These are phyloP conservation scores for Nothophytophthora sp. DNA, from an alignment of 352 stramenopile genomes.

Conservation along the genomic window DNA sequence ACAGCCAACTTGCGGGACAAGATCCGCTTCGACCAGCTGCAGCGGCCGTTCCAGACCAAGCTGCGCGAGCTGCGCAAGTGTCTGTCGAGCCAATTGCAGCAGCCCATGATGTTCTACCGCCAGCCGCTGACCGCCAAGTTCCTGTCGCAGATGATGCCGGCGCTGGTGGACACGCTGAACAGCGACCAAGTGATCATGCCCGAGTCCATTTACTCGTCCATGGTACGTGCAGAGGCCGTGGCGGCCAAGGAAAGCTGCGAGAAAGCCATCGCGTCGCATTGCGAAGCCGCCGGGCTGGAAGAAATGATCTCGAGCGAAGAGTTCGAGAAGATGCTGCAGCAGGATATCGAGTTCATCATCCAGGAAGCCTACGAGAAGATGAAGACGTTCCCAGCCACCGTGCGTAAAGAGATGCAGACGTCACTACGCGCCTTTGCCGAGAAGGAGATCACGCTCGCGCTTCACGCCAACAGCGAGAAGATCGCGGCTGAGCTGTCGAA, in stretches of 20 bases:
- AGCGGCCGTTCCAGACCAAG: slow-evolving; percentile 76
- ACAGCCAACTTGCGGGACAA: slow-evolving; percentile 79
- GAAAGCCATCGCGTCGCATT: slow-evolving; percentile 61
- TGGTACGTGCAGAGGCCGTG: slow-evolving; percentile 79
- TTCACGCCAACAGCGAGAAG: slow-evolving; percentile 74
- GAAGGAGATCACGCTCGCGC: slow-evolving; percentile 72
- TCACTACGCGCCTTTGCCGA: slow-evolving; percentile 49
- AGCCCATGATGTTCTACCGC: slow-evolving; percentile 78
- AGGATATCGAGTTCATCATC: slow-evolving; percentile 62
- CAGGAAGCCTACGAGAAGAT: slow-evolving; percentile 55
- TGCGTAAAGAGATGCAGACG: slow-evolving; percentile 66
- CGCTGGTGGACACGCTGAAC: slow-evolving; percentile 77
- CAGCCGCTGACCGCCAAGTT: slow-evolving; percentile 72
- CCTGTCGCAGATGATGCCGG: slow-evolving; percentile 78
- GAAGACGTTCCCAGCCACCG: slow-evolving; percentile 37
- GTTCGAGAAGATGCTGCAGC: slow-evolving; percentile 57
- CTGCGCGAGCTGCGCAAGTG: slow-evolving; percentile 72
- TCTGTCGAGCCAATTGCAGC: slow-evolving; percentile 67
- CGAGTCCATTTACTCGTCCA: slow-evolving; percentile 88
- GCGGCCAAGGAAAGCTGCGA: slow-evolving; percentile 61
- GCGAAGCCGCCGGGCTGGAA: slow-evolving; percentile 62
- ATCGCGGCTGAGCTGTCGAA: slow-evolving; percentile 50
- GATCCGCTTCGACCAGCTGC: slow-evolving; percentile 86
- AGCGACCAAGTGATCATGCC: slow-evolving; percentile 89
- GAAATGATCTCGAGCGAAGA: slow-evolving; percentile 56